Evolutionary conservation across 2,329 filamentous ascomycete genomes (phyloP).

Genomic region (Ilyonectria destructans): DNA sequence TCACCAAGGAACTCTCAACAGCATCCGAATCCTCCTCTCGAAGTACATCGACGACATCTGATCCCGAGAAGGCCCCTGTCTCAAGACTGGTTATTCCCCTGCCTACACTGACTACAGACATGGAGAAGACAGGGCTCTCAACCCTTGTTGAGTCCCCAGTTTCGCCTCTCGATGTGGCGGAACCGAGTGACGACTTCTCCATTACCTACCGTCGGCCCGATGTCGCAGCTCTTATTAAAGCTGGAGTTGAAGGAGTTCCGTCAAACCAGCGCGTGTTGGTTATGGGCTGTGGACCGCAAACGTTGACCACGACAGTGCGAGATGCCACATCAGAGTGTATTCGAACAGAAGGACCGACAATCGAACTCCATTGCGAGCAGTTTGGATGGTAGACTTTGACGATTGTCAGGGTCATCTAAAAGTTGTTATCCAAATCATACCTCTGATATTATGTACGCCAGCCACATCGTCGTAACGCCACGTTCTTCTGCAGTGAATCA

Average conservation of each 20-base stretch:
- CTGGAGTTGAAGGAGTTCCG: conserved; percentile 48
- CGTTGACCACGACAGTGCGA: conserved; percentile 61
- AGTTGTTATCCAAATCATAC: too few species aligned
- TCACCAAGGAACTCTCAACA: conserved; percentile 24
- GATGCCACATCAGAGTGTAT: conserved; percentile 60
- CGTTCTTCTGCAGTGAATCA: not conserved
- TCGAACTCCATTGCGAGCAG: conserved; percentile 66
- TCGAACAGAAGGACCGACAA: conserved; percentile 57
- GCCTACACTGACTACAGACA: conserved; percentile 19
- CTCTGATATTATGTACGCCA: not conserved
- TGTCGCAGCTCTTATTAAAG: conserved; percentile 54
- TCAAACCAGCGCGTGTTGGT: conserved; percentile 57
- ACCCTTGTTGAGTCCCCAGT: conserved; percentile 26
- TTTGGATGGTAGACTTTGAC: conserved; percentile 59
- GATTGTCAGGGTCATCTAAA: not conserved
- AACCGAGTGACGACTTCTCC: conserved; percentile 36
- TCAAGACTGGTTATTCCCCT: conserved; percentile 15
- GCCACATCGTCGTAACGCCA: not conserved
- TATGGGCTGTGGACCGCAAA: conserved; percentile 64
- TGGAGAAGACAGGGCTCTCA: conserved; percentile 40
- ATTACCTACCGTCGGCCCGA: conserved; percentile 58
- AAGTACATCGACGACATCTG: conserved; percentile 18
- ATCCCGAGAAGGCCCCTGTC: conserved; percentile 34
- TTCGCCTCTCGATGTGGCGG: conserved; percentile 3
- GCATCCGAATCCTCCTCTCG: conserved; percentile 34